phyloP scores from a whole-genome alignment of 2,329 filamentous ascomycete genomes.

The Cercospora berteroae region DNA sequence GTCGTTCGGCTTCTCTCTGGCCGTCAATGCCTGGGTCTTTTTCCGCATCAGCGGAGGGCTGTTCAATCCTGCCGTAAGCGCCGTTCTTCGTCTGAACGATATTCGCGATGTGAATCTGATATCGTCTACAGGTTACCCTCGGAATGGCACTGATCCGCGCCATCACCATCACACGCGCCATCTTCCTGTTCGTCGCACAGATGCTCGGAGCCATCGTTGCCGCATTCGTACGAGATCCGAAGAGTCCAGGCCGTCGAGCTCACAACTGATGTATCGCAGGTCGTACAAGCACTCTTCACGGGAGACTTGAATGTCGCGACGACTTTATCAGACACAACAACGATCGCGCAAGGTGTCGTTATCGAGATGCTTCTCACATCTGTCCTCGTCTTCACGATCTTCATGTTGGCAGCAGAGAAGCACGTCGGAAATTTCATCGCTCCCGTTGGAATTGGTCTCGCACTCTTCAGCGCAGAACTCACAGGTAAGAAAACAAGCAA shows the following conservation, averaged over 20 bases:
- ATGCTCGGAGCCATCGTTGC: slow-evolving; percentile 9
- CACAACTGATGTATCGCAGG: not conserved
- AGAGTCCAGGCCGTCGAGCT: too few species aligned
- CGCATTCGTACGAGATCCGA: slow-evolving; percentile 9
- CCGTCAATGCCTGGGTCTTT: slow-evolving; percentile 44
- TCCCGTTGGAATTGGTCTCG: slow-evolving; percentile 31
- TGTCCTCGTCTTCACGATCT: slow-evolving; percentile 35
- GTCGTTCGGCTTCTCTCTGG: slow-evolving; percentile 43
- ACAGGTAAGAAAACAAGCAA: too few species aligned
- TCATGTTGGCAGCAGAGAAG: slow-evolving; percentile 41
- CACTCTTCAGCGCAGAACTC: slow-evolving; percentile 30
- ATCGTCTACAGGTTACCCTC: slow-evolving; percentile 30
- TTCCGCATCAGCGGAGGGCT: slow-evolving; percentile 39
- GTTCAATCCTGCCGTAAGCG: slow-evolving; percentile 39
- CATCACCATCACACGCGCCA: slow-evolving; percentile 31
- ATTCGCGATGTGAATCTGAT: slow-evolving; percentile 1
- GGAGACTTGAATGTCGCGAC: slow-evolving; percentile 38
- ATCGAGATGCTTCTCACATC: slow-evolving; percentile 38
- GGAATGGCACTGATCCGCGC: slow-evolving; percentile 38
- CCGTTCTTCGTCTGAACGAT: slow-evolving; percentile 27
- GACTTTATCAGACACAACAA: slow-evolving; percentile 35
- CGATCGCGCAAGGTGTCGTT: slow-evolving; percentile 39
- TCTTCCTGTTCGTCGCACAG: slow-evolving; percentile 10
- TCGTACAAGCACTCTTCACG: slow-evolving; percentile 37
- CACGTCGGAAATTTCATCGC: slow-evolving; percentile 36